phyloP scores from a whole-genome alignment of 1,139 yeast genomes.

The Pichia sp. region DNA sequence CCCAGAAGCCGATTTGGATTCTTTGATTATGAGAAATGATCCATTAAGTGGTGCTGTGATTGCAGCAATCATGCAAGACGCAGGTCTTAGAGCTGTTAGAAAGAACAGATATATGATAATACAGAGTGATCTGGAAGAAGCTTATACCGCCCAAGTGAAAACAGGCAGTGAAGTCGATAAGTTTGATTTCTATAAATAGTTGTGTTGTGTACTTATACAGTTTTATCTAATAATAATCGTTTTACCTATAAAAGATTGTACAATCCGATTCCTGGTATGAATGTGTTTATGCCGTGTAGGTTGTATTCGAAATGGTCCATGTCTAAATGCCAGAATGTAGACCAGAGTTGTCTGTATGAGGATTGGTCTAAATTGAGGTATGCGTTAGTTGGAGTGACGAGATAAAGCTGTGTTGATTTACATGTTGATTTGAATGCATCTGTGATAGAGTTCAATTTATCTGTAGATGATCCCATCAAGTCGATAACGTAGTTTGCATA shows the following conservation, averaged over 20 bases:
- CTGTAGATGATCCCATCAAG: conserved; percentile 53
- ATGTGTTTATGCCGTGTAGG: conserved; percentile 37
- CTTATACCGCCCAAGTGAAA: conserved; percentile 95
- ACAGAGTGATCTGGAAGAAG: conserved; percentile 96
- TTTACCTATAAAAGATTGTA: conserved; percentile 37
- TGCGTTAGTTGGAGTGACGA: conserved; percentile 30
- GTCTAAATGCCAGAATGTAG: conserved; percentile 52
- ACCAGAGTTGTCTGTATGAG: conserved; percentile 37
- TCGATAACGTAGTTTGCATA: conserved; percentile 37
- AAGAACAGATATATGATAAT: conserved; percentile 95
- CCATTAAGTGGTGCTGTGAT: conserved; percentile 97
- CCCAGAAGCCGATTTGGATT: conserved; percentile 96
- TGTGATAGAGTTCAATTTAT: conserved; percentile 28
- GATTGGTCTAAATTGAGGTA: conserved; percentile 16
- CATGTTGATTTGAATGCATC: conserved; percentile 13
- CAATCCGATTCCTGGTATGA: conserved; percentile 60
- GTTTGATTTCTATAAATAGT: conserved; percentile 91
- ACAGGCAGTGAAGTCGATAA: conserved; percentile 94
- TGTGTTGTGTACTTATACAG: background rate
- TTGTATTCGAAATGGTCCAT: conserved; percentile 64
- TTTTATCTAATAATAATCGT: background rate
- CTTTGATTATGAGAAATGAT: conserved; percentile 92
- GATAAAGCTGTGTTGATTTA: conserved; percentile 7
- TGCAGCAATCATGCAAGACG: conserved; percentile 99
- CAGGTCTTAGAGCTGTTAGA: conserved; percentile 97